Conservation (phyloP, 495 filamentous ascomycete genomes). For the Aspergillus egyptiacus region DNA sequence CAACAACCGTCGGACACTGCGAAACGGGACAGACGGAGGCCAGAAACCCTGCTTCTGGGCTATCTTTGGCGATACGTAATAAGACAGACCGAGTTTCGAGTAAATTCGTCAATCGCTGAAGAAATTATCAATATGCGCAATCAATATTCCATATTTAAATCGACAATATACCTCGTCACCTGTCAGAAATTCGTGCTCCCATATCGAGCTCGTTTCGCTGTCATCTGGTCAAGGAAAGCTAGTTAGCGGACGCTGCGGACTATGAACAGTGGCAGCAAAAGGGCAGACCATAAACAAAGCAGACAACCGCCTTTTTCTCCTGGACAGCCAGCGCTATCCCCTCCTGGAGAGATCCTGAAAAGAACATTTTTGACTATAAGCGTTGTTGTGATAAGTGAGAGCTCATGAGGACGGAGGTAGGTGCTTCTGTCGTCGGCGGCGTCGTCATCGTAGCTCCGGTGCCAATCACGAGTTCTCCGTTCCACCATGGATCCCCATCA, state of each 20-base stretch:
- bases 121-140: not conserved
- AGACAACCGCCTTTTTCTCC: constrained; percentile 57
- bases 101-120: constrained; percentile 35
- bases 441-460: not conserved
- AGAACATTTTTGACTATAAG: constrained; percentile 57
- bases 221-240: constrained; percentile 48
- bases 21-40: constrained; percentile 72
- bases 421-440: not conserved
- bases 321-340: constrained; percentile 71
- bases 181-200: constrained; percentile 70
- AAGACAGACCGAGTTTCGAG: constrained; percentile 56
- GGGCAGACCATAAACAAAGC: constrained; percentile 60
- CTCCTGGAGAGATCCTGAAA: constrained; percentile 66
- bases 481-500: not conserved
- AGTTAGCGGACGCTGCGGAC: constrained; percentile 10
- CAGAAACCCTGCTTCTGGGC: constrained; percentile 72
- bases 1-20: constrained; percentile 65
- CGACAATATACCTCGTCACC: constrained; percentile 43
- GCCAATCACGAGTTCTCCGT: constrained; percentile 5
- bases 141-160: not conserved
- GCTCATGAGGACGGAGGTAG: not conserved
- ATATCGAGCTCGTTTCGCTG: constrained; percentile 55
- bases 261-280: not conserved
- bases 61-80: constrained; percentile 62
- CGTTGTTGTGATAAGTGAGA: constrained; percentile 17